These are phyloP conservation scores for Penicillium capsulatum DNA, from an alignment of 2,329 filamentous ascomycete species.

Conservation along the genomic window DNA sequence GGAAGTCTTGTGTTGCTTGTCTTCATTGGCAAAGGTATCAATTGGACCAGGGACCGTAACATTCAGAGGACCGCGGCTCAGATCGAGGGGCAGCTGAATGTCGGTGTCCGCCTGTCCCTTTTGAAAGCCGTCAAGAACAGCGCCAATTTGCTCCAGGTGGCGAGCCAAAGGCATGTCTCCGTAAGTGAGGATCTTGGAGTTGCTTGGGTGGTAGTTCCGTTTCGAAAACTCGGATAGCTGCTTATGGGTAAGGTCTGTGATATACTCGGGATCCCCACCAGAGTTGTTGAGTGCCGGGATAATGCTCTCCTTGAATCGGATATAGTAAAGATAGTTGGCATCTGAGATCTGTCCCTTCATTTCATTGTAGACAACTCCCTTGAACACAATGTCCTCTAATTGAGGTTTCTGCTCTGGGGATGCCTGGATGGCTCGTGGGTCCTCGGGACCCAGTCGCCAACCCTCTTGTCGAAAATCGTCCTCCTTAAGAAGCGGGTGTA, in stretches of 20 bases:
- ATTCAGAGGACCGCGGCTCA: constrained; percentile 62
- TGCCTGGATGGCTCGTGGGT: constrained; percentile 59
- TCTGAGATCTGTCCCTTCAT: constrained; percentile 99
- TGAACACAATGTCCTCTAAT: constrained; percentile 68
- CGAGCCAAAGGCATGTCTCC: constrained; percentile 82
- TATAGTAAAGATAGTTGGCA: constrained; percentile 92
- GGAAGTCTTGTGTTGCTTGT: constrained; percentile 90
- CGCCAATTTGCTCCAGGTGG: constrained; percentile 74
- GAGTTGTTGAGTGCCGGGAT: constrained; percentile 95
- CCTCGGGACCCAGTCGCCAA: constrained; percentile 92
- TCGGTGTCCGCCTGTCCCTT: constrained; percentile 65
- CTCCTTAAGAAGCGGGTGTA: constrained; percentile 82
- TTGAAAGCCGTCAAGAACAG: constrained; percentile 68
- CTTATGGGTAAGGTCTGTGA: constrained; percentile 89
- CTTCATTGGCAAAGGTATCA: constrained; percentile 78
- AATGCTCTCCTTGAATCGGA: constrained; percentile 89
- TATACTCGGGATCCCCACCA: constrained; percentile 91
- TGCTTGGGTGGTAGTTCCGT: constrained; percentile 94
- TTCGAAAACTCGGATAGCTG: constrained; percentile 84
- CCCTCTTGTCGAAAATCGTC: constrained; percentile 95
- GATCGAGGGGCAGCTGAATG: constrained; percentile 69
- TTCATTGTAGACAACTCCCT: constrained; percentile 97
- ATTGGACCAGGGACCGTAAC: constrained; percentile 74
- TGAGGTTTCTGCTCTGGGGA: constrained; percentile 56
- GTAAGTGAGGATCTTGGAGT: constrained; percentile 93